phyloP scores from a whole-genome alignment of 2,329 filamentous ascomycete genomes.

The Didymella segeticola region DNA sequence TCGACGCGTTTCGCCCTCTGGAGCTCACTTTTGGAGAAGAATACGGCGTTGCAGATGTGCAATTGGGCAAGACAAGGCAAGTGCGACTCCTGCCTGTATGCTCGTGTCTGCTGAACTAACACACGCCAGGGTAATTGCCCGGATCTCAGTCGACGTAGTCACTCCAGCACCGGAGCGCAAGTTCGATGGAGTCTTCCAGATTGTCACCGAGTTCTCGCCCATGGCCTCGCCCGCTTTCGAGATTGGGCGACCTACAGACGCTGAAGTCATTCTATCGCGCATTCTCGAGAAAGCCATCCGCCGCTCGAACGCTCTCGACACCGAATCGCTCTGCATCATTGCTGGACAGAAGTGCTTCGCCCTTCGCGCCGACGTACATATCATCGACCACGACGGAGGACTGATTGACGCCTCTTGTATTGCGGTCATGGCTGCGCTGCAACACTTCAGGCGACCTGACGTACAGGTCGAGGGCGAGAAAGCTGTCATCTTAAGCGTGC shows the following conservation, averaged over 20 bases:
- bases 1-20: conserved; percentile 80
- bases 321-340: conserved; percentile 92
- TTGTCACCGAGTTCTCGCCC: conserved; percentile 86
- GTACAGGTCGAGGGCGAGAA: conserved; percentile 84
- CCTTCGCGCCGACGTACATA: conserved; percentile 88
- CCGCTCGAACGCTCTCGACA: conserved; percentile 89
- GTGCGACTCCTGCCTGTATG: not conserved
- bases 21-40: conserved; percentile 86
- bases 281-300: conserved; percentile 94
- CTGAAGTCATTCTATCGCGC: conserved; percentile 84
- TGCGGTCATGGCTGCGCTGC: conserved; percentile 83
- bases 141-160: conserved; percentile 86
- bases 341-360: conserved; percentile 92
- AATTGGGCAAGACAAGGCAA: conserved; percentile 88
- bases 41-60: conserved; percentile 86
- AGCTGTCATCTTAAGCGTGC: conserved; percentile 81
- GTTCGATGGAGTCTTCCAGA: conserved; percentile 94
- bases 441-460: conserved; percentile 91
- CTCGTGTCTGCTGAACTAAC: conserved; percentile 21
- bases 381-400: conserved; percentile 89
- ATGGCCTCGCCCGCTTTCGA: conserved; percentile 94
- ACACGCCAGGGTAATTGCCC: conserved; percentile 73
- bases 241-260: conserved; percentile 79
- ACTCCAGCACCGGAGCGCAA: conserved; percentile 86
- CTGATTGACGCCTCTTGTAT: conserved; percentile 86